Percentiles rank a stretch among this genome's conserved stretches.
Conservation (phyloP, 75 land plant genomes). For the Cupressus sempervirens region DNA sequence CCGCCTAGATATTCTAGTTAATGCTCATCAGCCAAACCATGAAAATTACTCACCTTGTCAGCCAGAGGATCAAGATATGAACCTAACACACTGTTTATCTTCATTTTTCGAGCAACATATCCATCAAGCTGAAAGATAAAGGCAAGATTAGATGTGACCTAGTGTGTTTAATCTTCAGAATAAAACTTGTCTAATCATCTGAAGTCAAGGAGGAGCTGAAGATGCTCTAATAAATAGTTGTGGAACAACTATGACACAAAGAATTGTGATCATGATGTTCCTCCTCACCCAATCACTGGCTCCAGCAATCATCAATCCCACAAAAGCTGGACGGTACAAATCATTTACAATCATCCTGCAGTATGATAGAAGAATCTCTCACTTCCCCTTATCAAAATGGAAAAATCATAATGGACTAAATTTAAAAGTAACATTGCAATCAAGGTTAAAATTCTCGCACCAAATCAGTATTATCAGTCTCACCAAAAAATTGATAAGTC, state of each 20-base stretch:
- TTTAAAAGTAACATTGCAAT: neutral
- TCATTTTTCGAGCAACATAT: conserved; percentile 76
- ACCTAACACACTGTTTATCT: conserved; percentile 78
- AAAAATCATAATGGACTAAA: neutral
- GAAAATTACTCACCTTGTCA: conserved; percentile 66
- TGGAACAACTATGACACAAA: neutral
- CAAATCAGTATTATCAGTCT: neutral
- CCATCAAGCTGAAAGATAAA: conserved; percentile 77
- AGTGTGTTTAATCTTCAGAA: neutral
- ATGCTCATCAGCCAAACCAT: neutral
- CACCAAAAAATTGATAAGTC: neutral
- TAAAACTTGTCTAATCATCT: neutral
- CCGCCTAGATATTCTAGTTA: neutral
- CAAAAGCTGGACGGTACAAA: conserved; percentile 55
- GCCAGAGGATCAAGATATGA: conserved; percentile 98
- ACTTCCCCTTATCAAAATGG: neutral
- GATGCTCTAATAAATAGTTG: neutral
- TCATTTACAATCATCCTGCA: conserved; percentile 90
- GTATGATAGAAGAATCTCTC: neutral
- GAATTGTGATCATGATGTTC: conserved; percentile 8
- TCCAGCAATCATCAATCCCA: conserved; percentile 74
- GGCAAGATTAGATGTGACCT: conserved; percentile 1
- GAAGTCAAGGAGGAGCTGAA: neutral
- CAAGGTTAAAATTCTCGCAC: neutral
- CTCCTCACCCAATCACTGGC: conserved; percentile 87